Evolutionary conservation across 208 protist species (phyloP).

Genomic region (Trypanosoma melophagium): DNA sequence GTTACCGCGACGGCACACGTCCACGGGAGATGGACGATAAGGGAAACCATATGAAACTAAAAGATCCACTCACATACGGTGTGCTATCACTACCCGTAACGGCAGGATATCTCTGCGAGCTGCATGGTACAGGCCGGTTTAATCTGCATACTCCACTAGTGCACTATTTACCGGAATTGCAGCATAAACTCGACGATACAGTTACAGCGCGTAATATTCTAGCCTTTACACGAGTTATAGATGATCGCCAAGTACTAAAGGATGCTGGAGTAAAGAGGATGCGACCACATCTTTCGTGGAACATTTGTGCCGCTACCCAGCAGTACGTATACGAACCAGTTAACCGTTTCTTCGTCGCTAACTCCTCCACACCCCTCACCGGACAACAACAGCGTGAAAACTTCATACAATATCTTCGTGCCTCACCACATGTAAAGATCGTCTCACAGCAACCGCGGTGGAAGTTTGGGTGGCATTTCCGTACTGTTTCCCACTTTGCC

Average conservation of each 20-base stretch:
- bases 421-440: conserved; percentile 24
- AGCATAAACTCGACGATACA: conserved; percentile 31
- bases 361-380: conserved; percentile 24
- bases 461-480: conserved; percentile 5
- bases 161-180: conserved; percentile 66
- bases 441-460: conserved; percentile 15
- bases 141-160: conserved; percentile 54
- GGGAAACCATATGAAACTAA: conserved; percentile 80
- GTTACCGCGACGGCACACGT: conserved; percentile 69
- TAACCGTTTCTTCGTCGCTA: conserved; percentile 56
- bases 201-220: conserved; percentile 73
- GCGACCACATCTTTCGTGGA: conserved; percentile 28
- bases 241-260: conserved; percentile 46
- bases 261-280: conserved; percentile 36
- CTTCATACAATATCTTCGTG: conserved; percentile 62
- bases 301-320: conserved; percentile 44
- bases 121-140: conserved; percentile 64
- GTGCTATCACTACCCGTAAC: conserved; percentile 69
- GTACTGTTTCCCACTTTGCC: conserved; percentile 62
- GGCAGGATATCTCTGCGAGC: conserved; percentile 69
- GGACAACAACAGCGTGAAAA: conserved; percentile 68
- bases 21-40: conserved; percentile 81
- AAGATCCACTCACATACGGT: conserved; percentile 78
- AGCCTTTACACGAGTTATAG: conserved; percentile 55
- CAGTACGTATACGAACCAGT: conserved; percentile 52